A percentile compares a stretch with the other conserved stretches of the same genome.
Conservation (phyloP, 2,329 filamentous ascomycete species). For the Malbranchea zuffiana region DNA sequence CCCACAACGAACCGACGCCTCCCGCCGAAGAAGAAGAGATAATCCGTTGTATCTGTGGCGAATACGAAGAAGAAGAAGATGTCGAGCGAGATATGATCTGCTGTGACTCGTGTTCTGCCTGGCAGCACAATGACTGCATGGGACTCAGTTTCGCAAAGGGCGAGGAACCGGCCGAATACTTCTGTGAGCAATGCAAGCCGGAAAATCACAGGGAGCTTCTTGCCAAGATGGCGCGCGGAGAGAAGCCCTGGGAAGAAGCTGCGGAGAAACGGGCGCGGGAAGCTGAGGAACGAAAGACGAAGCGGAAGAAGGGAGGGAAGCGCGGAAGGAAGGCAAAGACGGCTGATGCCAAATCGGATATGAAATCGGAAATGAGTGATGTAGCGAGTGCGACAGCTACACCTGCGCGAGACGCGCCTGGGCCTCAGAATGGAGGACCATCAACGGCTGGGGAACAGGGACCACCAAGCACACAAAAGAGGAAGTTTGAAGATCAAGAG, state of each 20-base stretch:
- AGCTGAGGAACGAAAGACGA: slow-evolving; percentile 46
- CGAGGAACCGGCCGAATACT: slow-evolving; percentile 73
- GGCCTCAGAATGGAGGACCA: slow-evolving; percentile 21
- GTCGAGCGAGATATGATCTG: slow-evolving; percentile 88
- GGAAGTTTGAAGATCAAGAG: slow-evolving; percentile 34
- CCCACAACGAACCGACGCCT: slow-evolving; percentile 37
- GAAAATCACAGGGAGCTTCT: slow-evolving; percentile 72
- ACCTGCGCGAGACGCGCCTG: slow-evolving; percentile 21
- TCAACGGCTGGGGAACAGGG: slow-evolving; percentile 15
- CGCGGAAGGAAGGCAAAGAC: slow-evolving; percentile 54
- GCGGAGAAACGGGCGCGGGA: slow-evolving; percentile 54
- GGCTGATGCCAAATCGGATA: slow-evolving; percentile 56
- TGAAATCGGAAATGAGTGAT: slow-evolving; percentile 32
- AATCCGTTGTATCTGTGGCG: slow-evolving; percentile 88
- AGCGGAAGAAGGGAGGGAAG: slow-evolving; percentile 46
- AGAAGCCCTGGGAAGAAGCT: slow-evolving; percentile 73
- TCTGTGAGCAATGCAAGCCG: slow-evolving; percentile 81
- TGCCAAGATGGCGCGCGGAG: slow-evolving; percentile 64
- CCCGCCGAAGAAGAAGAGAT: slow-evolving; percentile 52
- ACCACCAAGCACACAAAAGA: slow-evolving; percentile 30
- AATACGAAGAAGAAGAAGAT: slow-evolving; percentile 73
- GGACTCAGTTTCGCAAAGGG: slow-evolving; percentile 67
- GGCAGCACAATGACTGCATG: slow-evolving; percentile 97
- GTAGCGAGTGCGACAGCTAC: slow-evolving; percentile 17
- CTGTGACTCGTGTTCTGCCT: slow-evolving; percentile 82